phyloP scores from a whole-genome alignment of 306 rosid genomes.

The Neltuma alba region DNA sequence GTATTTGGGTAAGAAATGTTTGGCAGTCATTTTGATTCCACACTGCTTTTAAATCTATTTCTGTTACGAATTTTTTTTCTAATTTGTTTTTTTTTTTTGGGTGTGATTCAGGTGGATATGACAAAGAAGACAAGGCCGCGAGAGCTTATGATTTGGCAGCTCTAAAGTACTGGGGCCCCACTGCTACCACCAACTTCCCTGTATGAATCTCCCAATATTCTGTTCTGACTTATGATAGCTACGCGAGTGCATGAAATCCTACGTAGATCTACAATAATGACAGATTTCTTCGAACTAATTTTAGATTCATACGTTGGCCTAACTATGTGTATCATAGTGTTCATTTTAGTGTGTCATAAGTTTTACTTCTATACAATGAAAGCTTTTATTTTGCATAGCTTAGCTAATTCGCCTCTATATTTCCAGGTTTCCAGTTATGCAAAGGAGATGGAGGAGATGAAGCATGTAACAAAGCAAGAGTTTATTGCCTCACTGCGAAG shows the following conservation, averaged over 20 bases:
- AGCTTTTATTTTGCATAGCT: constrained; percentile 2
- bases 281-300: too few relatives aligned
- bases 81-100: background rate
- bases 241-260: constrained; percentile 12
- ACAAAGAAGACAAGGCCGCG: constrained; percentile 93
- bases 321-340: too few relatives aligned
- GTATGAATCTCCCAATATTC: constrained; percentile 45
- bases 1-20: constrained; percentile 74
- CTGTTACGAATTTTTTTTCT: background rate
- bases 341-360: background rate
- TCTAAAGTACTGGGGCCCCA: constrained; percentile 87
- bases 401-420: background rate
- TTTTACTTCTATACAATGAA: too few relatives aligned
- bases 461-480: constrained; percentile 75
- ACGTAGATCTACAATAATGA: background rate
- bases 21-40: constrained; percentile 3
- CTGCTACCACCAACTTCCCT: constrained; percentile 88
- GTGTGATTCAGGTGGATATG: constrained; percentile 77
- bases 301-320: too few relatives aligned
- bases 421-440: constrained; percentile 66
- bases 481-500: constrained; percentile 87
- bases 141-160: constrained; percentile 94
- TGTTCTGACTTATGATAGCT: background rate
- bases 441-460: constrained; percentile 88
- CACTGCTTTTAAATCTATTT: background rate